A percentile compares a stretch with the other conserved stretches of the same genome.
Conservation (phyloP, 108 stramenopile species). For the Parietichytrium sp. region DNA sequence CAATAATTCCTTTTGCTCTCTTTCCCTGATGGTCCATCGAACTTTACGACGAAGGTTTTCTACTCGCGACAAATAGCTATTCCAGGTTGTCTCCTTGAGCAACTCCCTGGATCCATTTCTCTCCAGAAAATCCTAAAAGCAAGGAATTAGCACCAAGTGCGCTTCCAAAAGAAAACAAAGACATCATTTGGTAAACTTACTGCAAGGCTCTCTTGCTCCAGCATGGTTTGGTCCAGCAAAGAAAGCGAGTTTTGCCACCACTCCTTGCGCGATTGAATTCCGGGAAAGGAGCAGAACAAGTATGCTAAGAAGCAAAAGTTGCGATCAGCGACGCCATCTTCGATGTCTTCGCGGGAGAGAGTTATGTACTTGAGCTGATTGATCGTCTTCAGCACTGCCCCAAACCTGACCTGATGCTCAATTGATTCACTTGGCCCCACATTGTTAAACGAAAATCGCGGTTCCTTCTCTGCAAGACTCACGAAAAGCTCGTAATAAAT, state of each 20-base stretch:
- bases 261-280: neutral
- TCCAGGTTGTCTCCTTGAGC: neutral
- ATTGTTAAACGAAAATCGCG: no score
- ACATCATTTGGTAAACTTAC: no score
- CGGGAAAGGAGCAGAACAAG: neutral
- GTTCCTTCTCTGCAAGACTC: no score
- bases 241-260: neutral
- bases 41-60: neutral
- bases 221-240: neutral
- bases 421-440: no score
- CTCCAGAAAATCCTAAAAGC: neutral
- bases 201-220: conserved; percentile 25
- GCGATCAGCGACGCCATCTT: neutral
- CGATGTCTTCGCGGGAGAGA: no score
- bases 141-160: no score
- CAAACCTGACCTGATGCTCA: no score
- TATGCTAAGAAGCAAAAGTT: neutral
- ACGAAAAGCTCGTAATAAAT: no score
- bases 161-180: no score
- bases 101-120: neutral
- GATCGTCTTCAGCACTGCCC: no score
- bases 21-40: neutral
- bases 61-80: neutral
- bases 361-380: no score
- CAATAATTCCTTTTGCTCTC: neutral